Conservation (phyloP, 2,329 filamentous ascomycete genomes). For the Volutella citrinella region DNA sequence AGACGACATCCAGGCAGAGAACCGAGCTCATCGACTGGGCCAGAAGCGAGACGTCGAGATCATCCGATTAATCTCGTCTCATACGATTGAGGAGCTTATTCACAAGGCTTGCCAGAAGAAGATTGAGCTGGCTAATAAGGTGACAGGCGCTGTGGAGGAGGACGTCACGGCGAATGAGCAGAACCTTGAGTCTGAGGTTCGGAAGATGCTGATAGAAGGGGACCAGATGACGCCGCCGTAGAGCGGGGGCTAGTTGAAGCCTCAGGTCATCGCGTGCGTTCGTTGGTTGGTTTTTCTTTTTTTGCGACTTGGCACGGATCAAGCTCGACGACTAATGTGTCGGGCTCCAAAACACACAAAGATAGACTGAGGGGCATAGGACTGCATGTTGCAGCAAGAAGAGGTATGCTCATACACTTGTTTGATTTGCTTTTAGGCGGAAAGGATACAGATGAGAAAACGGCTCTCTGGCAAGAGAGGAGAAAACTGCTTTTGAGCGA, state of each 20-base stretch:
- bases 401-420: no score
- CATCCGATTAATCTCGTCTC: slow-evolving; percentile 73
- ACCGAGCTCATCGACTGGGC: slow-evolving; percentile 90
- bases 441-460: no score
- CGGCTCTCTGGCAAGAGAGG: no score
- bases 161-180: slow-evolving; percentile 26
- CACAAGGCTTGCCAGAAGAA: slow-evolving; percentile 90
- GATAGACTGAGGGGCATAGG: no score
- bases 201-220: slow-evolving; percentile 42
- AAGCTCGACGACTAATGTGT: no score
- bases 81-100: slow-evolving; percentile 91
- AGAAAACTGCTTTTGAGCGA: no score
- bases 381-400: no score
- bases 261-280: background rate
- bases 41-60: slow-evolving; percentile 91
- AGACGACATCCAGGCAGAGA: slow-evolving; percentile 97
- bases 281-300: slow-evolving; percentile 2
- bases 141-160: slow-evolving; percentile 41
- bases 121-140: slow-evolving; percentile 73
- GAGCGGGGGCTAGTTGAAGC: slow-evolving; percentile 17
- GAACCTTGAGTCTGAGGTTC: slow-evolving; percentile 43
- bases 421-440: no score
- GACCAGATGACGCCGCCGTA: slow-evolving; percentile 38
- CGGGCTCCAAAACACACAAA: no score
- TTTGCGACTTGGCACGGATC: slow-evolving; percentile 4